These are phyloP conservation scores for Pestalotiopsis sp. DNA, from an alignment of 2,329 filamentous ascomycete genomes.

Conservation along the genomic window DNA sequence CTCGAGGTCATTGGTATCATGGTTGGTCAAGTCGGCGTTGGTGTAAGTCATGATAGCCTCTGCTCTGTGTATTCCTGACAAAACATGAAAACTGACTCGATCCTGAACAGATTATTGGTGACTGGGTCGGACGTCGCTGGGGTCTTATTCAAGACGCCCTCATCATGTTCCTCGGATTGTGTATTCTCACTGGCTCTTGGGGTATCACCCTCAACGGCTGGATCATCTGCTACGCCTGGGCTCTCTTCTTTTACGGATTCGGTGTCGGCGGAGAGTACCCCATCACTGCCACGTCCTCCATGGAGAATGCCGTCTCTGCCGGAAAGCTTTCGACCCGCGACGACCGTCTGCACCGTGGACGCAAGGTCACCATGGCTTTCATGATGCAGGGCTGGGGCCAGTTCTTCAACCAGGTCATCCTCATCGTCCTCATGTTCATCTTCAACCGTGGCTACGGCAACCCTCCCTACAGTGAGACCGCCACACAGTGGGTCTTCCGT, in stretches of 20 bases:
- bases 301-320: conserved; percentile 86
- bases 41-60: conserved; percentile 54
- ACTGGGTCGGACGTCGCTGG: conserved; percentile 88
- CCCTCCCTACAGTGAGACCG: conserved; percentile 76
- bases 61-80: conserved; percentile 6
- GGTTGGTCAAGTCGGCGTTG: conserved; percentile 86
- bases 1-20: conserved; percentile 96
- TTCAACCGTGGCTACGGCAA: conserved; percentile 81
- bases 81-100: conserved; percentile 18
- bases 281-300: conserved; percentile 93
- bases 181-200: conserved; percentile 93
- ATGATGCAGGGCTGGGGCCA: conserved; percentile 99
- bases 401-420: conserved; percentile 87
- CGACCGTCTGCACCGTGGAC: conserved; percentile 91
- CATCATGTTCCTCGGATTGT: conserved; percentile 91
- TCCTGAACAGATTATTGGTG: conserved; percentile 52
- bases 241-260: conserved; percentile 85
- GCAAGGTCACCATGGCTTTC: conserved; percentile 94
- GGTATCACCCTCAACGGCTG: conserved; percentile 85
- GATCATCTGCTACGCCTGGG: conserved; percentile 97
- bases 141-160: conserved; percentile 93
- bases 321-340: conserved; percentile 89
- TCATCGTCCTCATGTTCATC: conserved; percentile 84
- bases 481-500: conserved; percentile 89
- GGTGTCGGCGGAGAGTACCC: conserved; percentile 88